phyloP scores from a whole-genome alignment of 768 basidiomycete species.

The Cystoderma amianthinum region DNA sequence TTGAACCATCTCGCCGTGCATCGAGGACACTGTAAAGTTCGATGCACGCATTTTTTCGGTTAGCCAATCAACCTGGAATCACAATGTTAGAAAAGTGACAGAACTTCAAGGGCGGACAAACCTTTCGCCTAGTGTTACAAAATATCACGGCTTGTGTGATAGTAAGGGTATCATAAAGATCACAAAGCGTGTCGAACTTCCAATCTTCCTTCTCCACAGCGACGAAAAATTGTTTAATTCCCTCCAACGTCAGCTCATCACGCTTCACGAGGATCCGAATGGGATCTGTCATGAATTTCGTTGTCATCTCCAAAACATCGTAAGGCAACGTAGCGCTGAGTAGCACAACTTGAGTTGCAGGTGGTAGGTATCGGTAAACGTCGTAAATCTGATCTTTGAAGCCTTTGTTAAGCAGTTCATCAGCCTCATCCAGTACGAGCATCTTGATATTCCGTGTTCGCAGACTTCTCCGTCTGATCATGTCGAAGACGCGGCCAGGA shows the following conservation, averaged over 20 bases:
- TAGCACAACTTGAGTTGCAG: constrained; percentile 94
- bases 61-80: constrained; percentile 83
- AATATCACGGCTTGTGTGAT: constrained; percentile 99
- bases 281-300: constrained; percentile 99
- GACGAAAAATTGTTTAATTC: constrained; percentile 95
- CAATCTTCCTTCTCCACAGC: constrained; percentile 99
- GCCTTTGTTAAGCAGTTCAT: constrained; percentile 94
- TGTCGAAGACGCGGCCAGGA: constrained; percentile 97
- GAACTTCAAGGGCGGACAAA: constrained; percentile 17
- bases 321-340: constrained; percentile 94
- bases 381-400: constrained; percentile 99
- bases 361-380: constrained; percentile 95
- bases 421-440: constrained; percentile 91
- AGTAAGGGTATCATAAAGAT: constrained; percentile 96
- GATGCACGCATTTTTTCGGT: constrained; percentile 98
- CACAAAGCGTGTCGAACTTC: constrained; percentile 98
- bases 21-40: constrained; percentile 96
- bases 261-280: constrained; percentile 98
- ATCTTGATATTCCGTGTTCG: constrained; percentile 98
- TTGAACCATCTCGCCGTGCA: constrained; percentile 96
- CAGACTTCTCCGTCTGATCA: constrained; percentile 92
- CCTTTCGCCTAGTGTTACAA: constrained; percentile 97
- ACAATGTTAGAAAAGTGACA: neutral
- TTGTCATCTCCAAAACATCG: constrained; percentile 98
- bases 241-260: constrained; percentile 96